Evolutionary conservation across 257 asterid genomes (phyloP).

Genomic region (Lavandula angustifolia): DNA sequence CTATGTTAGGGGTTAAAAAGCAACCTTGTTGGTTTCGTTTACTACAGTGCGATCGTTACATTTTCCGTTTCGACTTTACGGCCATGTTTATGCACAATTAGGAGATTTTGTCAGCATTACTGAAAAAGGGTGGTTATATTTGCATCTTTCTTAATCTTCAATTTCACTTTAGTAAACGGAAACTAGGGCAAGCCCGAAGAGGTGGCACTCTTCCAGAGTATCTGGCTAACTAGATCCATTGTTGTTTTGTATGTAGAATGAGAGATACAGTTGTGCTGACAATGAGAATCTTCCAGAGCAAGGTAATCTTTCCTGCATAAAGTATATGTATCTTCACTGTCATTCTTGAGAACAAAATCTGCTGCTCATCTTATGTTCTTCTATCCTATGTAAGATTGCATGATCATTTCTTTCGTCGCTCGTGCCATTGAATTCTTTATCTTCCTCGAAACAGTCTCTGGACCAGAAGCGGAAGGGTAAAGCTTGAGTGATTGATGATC

Average conservation of each 20-base stretch:
- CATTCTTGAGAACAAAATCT: no score
- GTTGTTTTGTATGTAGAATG: conserved; percentile 51
- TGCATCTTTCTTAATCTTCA: conserved; percentile 17
- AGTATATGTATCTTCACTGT: neutral
- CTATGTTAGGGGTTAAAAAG: conserved; percentile 3
- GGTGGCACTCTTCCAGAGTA: neutral
- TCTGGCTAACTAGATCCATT: conserved; percentile 31
- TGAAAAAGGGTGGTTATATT: neutral
- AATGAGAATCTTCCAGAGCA: conserved; percentile 82
- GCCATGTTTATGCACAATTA: neutral
- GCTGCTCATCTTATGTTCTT: neutral
- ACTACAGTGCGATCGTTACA: neutral
- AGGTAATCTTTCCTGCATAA: conserved; percentile 55
- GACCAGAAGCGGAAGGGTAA: conserved; percentile 85
- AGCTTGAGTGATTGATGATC: conserved; percentile 37
- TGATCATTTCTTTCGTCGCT: neutral
- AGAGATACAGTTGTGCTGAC: conserved; percentile 85
- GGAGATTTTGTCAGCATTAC: neutral
- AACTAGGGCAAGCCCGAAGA: neutral
- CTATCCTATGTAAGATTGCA: neutral
- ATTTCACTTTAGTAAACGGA: conserved; percentile 30
- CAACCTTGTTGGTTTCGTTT: neutral
- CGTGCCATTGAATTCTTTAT: neutral
- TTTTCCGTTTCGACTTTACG: neutral
- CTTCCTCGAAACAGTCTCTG: conserved; percentile 56